Conservation (phyloP, 768 basidiomycete species). For the Russula sp. region DNA sequence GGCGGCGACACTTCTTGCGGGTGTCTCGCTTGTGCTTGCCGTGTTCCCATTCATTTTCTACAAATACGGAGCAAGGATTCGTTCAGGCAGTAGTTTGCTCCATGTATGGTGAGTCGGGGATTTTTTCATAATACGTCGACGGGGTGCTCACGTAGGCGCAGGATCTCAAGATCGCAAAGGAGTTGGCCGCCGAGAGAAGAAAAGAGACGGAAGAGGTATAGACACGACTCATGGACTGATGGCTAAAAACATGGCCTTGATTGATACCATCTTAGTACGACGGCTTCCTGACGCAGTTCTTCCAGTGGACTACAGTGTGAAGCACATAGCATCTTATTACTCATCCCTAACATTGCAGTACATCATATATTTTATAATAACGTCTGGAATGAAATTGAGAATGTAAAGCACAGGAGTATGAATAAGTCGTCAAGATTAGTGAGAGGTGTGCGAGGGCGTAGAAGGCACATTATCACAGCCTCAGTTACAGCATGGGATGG, state of each 20-base stretch:
- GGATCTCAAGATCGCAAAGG: constrained; percentile 1
- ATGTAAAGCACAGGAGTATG: too few species aligned
- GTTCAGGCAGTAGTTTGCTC: background rate
- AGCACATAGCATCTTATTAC: background rate
- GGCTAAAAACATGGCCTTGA: background rate
- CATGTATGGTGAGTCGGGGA: background rate
- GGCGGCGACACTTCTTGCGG: background rate
- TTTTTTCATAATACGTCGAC: background rate
- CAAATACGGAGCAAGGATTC: background rate
- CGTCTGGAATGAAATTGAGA: background rate
- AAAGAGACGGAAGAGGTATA: background rate
- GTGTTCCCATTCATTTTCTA: background rate
- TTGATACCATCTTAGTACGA: background rate
- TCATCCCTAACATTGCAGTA: background rate
- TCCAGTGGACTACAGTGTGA: too few species aligned
- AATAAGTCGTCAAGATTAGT: too few species aligned
- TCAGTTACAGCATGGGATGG: too few species aligned
- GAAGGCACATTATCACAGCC: too few species aligned
- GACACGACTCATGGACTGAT: background rate
- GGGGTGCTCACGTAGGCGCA: background rate
- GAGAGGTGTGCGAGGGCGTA: too few species aligned
- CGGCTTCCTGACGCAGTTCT: background rate
- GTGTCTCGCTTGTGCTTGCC: background rate
- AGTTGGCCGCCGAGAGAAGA: background rate
- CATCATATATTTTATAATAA: background rate